Percentiles rank a stretch among this genome's conserved stretches.
These are phyloP conservation scores for Chloranthus sessilifolius DNA, from an alignment of 164 flowering plant species.

Conservation along the genomic window DNA sequence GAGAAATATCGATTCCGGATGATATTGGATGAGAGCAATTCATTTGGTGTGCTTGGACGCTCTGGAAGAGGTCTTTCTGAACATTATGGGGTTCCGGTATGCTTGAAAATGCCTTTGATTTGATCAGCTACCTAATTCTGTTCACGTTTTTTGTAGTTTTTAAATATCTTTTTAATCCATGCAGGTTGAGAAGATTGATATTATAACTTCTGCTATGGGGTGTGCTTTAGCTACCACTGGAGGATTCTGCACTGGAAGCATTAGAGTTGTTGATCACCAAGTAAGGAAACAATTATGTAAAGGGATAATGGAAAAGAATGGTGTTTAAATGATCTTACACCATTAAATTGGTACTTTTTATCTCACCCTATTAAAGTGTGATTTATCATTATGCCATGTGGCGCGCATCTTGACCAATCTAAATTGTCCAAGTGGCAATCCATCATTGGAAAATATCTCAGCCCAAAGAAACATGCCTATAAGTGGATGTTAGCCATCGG, in stretches of 20 bases:
- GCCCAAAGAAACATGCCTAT: no score
- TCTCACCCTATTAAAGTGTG: no score
- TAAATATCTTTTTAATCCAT: conserved; percentile 1
- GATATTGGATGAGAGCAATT: conserved; percentile 90
- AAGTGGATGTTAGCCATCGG: no score
- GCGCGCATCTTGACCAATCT: no score
- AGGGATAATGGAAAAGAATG: neutral
- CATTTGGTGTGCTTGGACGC: conserved; percentile 88
- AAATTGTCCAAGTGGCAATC: no score
- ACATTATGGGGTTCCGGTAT: conserved; percentile 71
- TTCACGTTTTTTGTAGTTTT: conserved; percentile 12
- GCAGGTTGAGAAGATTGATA: conserved; percentile 91
- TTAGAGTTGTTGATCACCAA: conserved; percentile 91
- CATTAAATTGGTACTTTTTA: no score
- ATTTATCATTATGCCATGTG: no score
- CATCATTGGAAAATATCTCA: no score
- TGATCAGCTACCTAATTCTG: conserved; percentile 1
- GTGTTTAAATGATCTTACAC: no score
- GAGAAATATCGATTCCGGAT: conserved; percentile 89
- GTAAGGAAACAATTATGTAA: conserved; percentile 44
- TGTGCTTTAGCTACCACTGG: conserved; percentile 93
- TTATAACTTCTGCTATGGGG: conserved; percentile 96
- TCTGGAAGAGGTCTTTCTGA: conserved; percentile 95
- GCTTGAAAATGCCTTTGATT: conserved; percentile 14
- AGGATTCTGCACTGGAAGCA: conserved; percentile 97